Conservation (phyloP, 768 basidiomycete species). For the Lentinula detonsa region DNA sequence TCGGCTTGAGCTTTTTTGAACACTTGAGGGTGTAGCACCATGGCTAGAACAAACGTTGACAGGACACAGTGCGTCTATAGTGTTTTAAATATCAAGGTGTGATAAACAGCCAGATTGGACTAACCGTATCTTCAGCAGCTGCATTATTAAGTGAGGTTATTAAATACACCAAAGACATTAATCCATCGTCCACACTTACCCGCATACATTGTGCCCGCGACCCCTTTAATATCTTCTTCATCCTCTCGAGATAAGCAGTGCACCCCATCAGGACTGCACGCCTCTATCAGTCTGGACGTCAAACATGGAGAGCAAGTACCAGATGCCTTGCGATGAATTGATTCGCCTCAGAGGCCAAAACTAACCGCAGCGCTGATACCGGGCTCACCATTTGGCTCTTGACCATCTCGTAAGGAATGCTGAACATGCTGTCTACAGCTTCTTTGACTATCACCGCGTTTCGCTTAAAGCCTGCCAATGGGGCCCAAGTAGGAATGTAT, state of each 20-base stretch:
- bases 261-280: conserved; percentile 26
- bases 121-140: conserved; percentile 37
- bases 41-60: conserved; percentile 45
- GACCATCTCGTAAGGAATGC: conserved; percentile 44
- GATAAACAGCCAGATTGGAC: not conserved
- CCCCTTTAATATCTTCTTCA: conserved; percentile 49
- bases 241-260: conserved; percentile 31
- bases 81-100: not conserved
- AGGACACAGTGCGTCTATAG: conserved; percentile 44
- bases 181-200: conserved; percentile 23
- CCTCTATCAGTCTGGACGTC: conserved; percentile 37
- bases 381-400: conserved; percentile 40
- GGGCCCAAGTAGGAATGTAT: conserved; percentile 45
- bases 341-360: not conserved
- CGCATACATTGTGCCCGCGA: conserved; percentile 46
- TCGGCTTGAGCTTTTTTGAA: conserved; percentile 44
- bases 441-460: conserved; percentile 34
- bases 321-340: conserved; percentile 24
- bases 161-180: not conserved
- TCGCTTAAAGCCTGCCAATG: conserved; percentile 40
- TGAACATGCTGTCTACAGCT: conserved; percentile 43
- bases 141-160: not conserved
- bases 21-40: conserved; percentile 47
- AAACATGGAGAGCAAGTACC: conserved; percentile 39
- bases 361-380: not conserved